Conservation (phyloP, 352 stramenopile species). For the Phytopythium helicoides region DNA sequence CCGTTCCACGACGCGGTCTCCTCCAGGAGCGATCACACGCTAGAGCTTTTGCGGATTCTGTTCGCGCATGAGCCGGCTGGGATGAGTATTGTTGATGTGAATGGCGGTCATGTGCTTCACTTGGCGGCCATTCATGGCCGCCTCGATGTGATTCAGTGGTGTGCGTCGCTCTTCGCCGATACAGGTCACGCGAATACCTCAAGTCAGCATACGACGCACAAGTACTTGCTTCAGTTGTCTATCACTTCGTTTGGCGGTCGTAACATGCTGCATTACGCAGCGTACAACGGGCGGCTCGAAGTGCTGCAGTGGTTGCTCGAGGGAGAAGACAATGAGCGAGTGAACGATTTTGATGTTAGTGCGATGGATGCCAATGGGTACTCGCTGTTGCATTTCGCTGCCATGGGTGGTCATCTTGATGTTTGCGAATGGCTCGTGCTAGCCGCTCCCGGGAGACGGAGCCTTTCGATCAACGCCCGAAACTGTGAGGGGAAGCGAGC, state of each 20-base stretch:
- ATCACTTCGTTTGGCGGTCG: constrained; percentile 61
- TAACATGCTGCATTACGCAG: constrained; percentile 67
- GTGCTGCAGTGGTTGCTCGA: constrained; percentile 52
- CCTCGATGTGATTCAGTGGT: constrained; percentile 61
- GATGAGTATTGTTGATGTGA: constrained; percentile 45
- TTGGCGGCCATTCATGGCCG: constrained; percentile 65
- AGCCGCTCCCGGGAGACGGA: constrained; percentile 26
- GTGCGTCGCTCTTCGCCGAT: constrained; percentile 10
- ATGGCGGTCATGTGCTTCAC: constrained; percentile 63
- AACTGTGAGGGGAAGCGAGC: constrained; percentile 43
- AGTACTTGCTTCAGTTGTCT: constrained; percentile 23
- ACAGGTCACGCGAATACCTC: not conserved
- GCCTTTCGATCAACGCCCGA: constrained; percentile 37
- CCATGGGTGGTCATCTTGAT: constrained; percentile 50
- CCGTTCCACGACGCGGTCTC: constrained; percentile 59
- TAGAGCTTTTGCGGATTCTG: constrained; percentile 47
- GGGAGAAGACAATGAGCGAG: constrained; percentile 16
- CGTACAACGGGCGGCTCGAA: constrained; percentile 51
- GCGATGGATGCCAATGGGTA: constrained; percentile 55
- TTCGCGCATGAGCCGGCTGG: constrained; percentile 48
- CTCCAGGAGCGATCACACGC: constrained; percentile 14
- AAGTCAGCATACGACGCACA: not conserved
- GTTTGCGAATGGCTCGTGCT: constrained; percentile 65
- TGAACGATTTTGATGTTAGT: constrained; percentile 23
- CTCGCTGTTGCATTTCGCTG: constrained; percentile 64